These are phyloP conservation scores for Talaromyces marneffei DNA, from an alignment of 2,329 filamentous ascomycete species.

Conservation along the genomic window DNA sequence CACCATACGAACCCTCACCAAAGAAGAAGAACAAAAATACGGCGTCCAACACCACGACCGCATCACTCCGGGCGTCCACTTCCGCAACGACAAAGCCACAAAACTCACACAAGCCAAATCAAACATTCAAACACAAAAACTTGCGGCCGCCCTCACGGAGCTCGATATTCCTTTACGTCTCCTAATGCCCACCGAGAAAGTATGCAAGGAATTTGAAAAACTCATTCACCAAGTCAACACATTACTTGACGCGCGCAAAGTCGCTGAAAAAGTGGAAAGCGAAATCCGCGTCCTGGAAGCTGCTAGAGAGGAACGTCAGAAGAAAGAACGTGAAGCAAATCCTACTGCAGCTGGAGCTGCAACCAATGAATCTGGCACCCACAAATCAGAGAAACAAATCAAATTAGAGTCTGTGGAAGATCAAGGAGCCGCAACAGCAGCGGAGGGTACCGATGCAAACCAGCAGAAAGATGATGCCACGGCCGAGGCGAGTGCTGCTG, in stretches of 20 bases:
- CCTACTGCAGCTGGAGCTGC: constrained; percentile 3
- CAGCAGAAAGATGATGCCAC: neutral
- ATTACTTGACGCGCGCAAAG: constrained; percentile 44
- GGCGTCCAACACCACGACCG: constrained; percentile 83
- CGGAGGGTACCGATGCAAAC: neutral
- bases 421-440: constrained; percentile 5
- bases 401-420: constrained; percentile 32
- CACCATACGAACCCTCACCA: constrained; percentile 64
- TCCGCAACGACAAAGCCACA: constrained; percentile 61
- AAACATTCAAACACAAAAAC: constrained; percentile 46
- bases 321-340: constrained; percentile 26
- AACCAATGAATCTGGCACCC: constrained; percentile 10
- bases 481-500: constrained; percentile 18
- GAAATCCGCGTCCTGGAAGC: constrained; percentile 45
- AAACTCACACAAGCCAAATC: constrained; percentile 47
- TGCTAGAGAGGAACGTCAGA: constrained; percentile 35
- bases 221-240: constrained; percentile 44
- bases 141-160: constrained; percentile 43
- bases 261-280: constrained; percentile 43
- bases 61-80: constrained; percentile 76
- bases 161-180: constrained; percentile 43
- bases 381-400: constrained; percentile 26
- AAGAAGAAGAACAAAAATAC: constrained; percentile 71
- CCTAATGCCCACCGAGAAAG: constrained; percentile 46
- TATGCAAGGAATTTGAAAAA: constrained; percentile 46